phyloP scores from a whole-genome alignment of 176 grass and related monocot genomes.

The Urochloa ruziziensis region DNA sequence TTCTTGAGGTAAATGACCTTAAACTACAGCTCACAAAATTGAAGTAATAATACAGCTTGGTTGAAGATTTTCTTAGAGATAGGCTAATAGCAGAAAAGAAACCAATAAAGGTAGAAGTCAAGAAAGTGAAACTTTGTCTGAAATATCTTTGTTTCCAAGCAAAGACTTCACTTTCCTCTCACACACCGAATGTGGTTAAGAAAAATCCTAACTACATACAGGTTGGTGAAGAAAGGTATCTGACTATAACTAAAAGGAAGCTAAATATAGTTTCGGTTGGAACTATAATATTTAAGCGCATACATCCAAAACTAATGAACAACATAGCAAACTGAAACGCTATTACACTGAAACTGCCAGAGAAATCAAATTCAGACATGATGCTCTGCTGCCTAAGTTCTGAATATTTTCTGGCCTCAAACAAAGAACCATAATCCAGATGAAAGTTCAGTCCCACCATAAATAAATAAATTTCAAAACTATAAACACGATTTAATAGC shows the following conservation, averaged over 20 bases:
- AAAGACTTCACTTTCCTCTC: neutral
- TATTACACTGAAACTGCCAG: neutral
- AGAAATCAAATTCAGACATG: neutral
- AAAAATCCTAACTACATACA: slow-evolving; percentile 17
- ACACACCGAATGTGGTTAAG: neutral
- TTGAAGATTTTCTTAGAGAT: neutral
- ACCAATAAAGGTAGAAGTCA: neutral
- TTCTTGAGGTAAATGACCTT: neutral
- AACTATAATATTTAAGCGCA: slow-evolving; percentile 2
- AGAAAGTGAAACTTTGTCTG: slow-evolving; percentile 11
- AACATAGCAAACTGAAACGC: neutral
- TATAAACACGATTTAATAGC: neutral
- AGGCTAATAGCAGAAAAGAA: neutral
- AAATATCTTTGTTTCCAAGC: slow-evolving; percentile 37
- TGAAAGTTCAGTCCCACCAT: neutral
- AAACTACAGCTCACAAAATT: neutral
- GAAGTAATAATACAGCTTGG: neutral
- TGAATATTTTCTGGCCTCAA: neutral
- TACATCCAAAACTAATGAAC: slow-evolving; percentile 10
- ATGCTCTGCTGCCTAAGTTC: neutral
- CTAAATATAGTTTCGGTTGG: neutral
- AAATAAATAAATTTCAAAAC: neutral
- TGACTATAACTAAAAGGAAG: slow-evolving; percentile 6
- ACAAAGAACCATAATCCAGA: neutral
- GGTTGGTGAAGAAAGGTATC: slow-evolving; percentile 1